Evolutionary conservation across 768 basidiomycete genomes (phyloP).

Genomic region (Amylocystis lapponica): DNA sequence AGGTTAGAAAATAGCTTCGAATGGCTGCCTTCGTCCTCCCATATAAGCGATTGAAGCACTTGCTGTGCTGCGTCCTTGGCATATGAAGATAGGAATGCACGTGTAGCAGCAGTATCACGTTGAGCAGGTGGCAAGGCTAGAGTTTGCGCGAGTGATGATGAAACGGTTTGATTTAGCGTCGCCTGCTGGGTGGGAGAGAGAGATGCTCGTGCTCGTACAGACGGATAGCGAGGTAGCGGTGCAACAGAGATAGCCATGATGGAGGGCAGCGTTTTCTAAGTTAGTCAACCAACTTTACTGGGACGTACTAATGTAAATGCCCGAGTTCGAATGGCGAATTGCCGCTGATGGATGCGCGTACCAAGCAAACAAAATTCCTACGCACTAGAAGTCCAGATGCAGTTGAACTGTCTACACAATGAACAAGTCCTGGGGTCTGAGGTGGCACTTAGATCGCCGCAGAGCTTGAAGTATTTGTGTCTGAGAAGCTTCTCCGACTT

Average conservation of each 20-base stretch:
- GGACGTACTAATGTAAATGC: no score
- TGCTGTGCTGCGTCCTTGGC: conserved; percentile 50
- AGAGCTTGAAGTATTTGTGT: no score
- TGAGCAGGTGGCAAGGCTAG: conserved; percentile 45
- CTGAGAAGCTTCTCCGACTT: no score
- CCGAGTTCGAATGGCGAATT: no score
- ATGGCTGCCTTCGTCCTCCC: conserved; percentile 31
- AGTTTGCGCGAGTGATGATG: conserved; percentile 39
- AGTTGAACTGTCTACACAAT: no score
- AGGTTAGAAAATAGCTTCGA: conserved; percentile 7
- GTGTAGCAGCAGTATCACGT: conserved; percentile 38
- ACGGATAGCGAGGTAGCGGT: conserved; percentile 53
- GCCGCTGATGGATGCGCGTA: no score
- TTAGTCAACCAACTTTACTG: no score
- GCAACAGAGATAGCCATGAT: conserved; percentile 22
- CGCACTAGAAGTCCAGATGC: no score
- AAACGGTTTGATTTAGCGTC: conserved; percentile 42
- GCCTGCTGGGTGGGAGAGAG: conserved; percentile 49
- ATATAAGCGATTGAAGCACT: conserved; percentile 51
- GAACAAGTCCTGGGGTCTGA: no score
- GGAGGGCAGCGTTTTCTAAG: no score
- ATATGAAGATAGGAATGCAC: conserved; percentile 51
- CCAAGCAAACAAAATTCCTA: no score
- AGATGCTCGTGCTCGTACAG: conserved; percentile 38
- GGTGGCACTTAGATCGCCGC: no score